phyloP scores from a whole-genome alignment of 2,329 filamentous ascomycete genomes.

The Ophiocordyceps camponoti-saundersi region DNA sequence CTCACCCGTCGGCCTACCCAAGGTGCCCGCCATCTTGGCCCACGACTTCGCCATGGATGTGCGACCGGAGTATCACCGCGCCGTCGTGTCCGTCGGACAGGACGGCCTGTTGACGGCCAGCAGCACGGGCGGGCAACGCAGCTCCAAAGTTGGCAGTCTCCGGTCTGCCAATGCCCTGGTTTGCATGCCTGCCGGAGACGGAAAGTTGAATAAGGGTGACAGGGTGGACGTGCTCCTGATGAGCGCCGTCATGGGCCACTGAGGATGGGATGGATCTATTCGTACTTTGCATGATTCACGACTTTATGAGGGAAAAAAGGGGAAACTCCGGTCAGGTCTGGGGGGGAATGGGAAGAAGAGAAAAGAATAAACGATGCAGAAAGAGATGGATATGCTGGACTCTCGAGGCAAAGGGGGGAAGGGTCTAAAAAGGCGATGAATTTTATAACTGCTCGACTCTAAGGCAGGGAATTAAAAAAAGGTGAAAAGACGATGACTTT shows the following conservation, averaged over 20 bases:
- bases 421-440: no score
- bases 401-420: no score
- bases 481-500: neutral
- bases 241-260: conserved; percentile 24
- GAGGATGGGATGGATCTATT: neutral
- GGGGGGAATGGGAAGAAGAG: neutral
- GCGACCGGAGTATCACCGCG: conserved; percentile 87
- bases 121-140: conserved; percentile 82
- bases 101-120: conserved; percentile 56
- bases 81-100: conserved; percentile 44
- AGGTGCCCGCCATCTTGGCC: conserved; percentile 51
- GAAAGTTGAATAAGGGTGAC: conserved; percentile 48
- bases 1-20: conserved; percentile 49
- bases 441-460: no score
- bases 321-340: no score
- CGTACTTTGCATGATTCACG: neutral
- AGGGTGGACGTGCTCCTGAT: conserved; percentile 69
- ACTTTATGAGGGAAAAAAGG: neutral
- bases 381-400: no score
- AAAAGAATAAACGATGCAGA: no score
- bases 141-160: conserved; percentile 76
- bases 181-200: conserved; percentile 50
- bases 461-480: no score
- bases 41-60: conserved; percentile 61
- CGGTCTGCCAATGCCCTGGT: conserved; percentile 77